Evolutionary conservation across 1,139 yeast genomes (phyloP), one percentile per base, ranked within the genome.

Genomic region (Nakaseomyces delphensis): DNA sequence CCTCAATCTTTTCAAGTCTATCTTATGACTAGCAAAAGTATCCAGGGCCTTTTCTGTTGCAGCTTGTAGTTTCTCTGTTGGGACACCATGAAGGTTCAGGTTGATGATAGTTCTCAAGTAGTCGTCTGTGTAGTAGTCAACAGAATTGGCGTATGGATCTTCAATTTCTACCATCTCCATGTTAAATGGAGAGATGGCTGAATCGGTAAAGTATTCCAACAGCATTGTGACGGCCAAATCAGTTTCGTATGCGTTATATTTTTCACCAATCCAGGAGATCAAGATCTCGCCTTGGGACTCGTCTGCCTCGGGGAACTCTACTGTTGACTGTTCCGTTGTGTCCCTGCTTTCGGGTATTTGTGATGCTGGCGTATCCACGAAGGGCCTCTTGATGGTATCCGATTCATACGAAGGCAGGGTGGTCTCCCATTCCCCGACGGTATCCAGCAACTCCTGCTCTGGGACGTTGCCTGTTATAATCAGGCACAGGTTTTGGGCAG

Each of bases 301-400:
- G 57, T 87, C 96, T 43, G 76, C 73, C 53, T 91, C 97, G 1
- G 98, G 96, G 57, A 91, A 91, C 47, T 78, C 82, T 25, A 87
- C 74, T 8, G 68, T 70, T 39, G 74, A 71, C 14, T 73, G 65
- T 3, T 67, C 52, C 11, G 66, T 56, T 42, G 67, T 52, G 3
- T 54, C 41, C 40, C 55, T 47, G 31, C 58, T 57, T n/a, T 56
- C 62, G 10, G 64, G 63, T 41, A 73, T 69, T 2, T 72, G 73
- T 9, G 68, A 65, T 32, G 71, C 73, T 29, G 63, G 68, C 0
- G 91, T 77, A 55, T 87, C 96, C 10, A 87, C 77, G 64, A 89
- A 91, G 11, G 97, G 97, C 48, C 96, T 71, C 37, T 71, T 66
- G 15, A 57, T 53, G 3, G 53, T 48, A 0, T 71, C 70, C 29